Conservation (phyloP, 2,329 filamentous ascomycete species). For the Fusarium scirpi region DNA sequence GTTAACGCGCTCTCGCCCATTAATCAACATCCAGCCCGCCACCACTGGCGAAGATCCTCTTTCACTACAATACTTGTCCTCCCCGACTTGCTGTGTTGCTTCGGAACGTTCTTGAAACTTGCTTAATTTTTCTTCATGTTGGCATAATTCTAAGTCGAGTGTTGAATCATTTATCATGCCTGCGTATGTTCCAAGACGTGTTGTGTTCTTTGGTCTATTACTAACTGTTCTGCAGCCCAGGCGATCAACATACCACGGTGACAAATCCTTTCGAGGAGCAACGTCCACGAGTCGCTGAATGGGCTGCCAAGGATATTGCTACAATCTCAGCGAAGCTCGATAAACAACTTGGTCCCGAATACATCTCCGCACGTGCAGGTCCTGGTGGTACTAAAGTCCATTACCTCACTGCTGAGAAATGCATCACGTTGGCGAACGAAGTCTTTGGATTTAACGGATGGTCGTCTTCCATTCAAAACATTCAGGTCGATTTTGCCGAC, state of each 20-base stretch:
- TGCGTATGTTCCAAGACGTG: slow-evolving; percentile 54
- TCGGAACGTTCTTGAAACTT: background rate
- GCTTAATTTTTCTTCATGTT: slow-evolving; percentile 43
- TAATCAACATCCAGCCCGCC: slow-evolving; percentile 28
- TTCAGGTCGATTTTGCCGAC: slow-evolving; percentile 95
- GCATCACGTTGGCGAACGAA: slow-evolving; percentile 93
- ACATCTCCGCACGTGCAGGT: slow-evolving; percentile 87
- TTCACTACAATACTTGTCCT: background rate
- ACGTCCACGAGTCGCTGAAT: slow-evolving; percentile 77
- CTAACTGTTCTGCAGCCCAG: slow-evolving; percentile 63
- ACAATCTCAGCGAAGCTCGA: slow-evolving; percentile 88
- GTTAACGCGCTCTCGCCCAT: slow-evolving; percentile 40
- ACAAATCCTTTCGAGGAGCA: slow-evolving; percentile 86
- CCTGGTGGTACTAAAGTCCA: slow-evolving; percentile 88
- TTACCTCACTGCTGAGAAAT: slow-evolving; percentile 96
- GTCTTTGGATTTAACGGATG: slow-evolving; percentile 98
- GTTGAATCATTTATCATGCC: slow-evolving; percentile 53
- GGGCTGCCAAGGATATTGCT: slow-evolving; percentile 90
- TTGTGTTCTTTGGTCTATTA: slow-evolving; percentile 6
- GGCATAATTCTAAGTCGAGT: slow-evolving; percentile 27
- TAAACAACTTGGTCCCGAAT: slow-evolving; percentile 95
- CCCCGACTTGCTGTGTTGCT: background rate
- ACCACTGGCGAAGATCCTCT: slow-evolving; percentile 17
- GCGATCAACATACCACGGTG: slow-evolving; percentile 70
- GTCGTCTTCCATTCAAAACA: slow-evolving; percentile 95